Base-by-base conservation (phyloP, 805 yeast species). In the Candida boidinii region DNA sequence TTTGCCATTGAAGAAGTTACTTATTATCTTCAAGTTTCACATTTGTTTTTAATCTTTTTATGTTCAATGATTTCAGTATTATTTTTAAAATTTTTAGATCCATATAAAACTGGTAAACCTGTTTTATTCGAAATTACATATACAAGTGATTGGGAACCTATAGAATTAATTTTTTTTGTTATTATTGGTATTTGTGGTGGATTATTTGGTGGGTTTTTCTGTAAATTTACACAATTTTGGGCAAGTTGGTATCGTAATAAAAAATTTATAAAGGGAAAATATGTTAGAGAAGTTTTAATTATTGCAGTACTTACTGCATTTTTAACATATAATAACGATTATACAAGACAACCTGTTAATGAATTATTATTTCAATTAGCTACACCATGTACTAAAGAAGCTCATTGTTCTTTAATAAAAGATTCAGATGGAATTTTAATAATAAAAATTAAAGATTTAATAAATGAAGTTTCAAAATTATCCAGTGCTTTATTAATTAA, bases 31-130 rank as follows among this genome's bases (percentile, higher is more conserved):
- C 68, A 30, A 73, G 79, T 15, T 73, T 73, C 18, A 70, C 67
- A 39, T 64, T 79, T 39, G 71, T 84, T 76, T 86, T 95, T 95
- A 76, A 77, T 43, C 7, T 86, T 85, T 54, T 79, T 83, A 3
- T 75, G 85, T 44, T 79, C 95, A 1, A 81, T 86, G 44, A 60
- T 78, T 10, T 78, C 86, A 1, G 79, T 80, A 12, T 68, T 80
- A 2, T 64, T 79, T 0, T 52, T 84, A 17, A 70, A 72, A 41
- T 42, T 59, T n/a, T 51, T 70, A 17, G 66, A 71, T 37, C 75
- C 78, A 1, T 70, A 69, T 39, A 58, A 66, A 30, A 61, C 66
- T 31, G 49, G 63, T 21, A 45, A 48, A 13, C 47, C 43, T 25
- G 49, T 49, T 23, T 70, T 80, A 31, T 77, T 70, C 42, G 75